These are phyloP conservation scores for Mortierella sp. DNA, from an alignment of 371 early-diverging fungal species.

Conservation along the genomic window DNA sequence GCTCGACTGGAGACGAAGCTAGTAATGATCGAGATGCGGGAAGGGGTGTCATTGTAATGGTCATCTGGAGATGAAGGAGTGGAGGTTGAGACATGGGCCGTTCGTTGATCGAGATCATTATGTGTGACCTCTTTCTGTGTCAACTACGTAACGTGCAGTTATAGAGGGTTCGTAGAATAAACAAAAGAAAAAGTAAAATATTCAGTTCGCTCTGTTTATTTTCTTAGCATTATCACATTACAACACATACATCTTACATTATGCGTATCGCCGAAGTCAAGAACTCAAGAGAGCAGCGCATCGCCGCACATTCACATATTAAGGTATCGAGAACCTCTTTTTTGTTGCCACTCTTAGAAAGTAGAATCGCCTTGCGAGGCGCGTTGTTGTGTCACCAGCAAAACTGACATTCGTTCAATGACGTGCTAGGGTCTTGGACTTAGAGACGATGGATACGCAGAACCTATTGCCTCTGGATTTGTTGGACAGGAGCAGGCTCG, in stretches of 20 bases:
- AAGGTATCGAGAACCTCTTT: no score
- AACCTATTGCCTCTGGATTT: conserved; percentile 90
- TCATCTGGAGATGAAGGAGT: no score
- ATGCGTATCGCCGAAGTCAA: conserved; percentile 91
- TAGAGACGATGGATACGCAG: conserved; percentile 88
- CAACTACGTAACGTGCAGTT: conserved; percentile 1
- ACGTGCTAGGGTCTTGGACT: conserved; percentile 75
- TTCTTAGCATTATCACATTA: no score
- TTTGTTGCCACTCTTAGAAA: not conserved
- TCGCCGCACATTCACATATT: conserved; percentile 98
- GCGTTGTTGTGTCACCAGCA: no score
- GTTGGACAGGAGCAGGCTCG: conserved; percentile 97
- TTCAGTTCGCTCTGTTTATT: not conserved
- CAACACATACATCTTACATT: not conserved
- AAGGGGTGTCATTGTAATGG: no score
- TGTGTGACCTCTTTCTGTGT: no score
- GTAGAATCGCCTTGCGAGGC: not conserved
- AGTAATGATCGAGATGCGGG: no score
- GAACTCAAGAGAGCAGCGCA: conserved; percentile 88
- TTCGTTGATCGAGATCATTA: no score
- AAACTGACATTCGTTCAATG: no score
- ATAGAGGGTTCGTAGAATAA: conserved; percentile 4
- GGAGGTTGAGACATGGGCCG: not conserved
- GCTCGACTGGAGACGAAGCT: not conserved
- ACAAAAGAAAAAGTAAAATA: conserved; percentile 11